phyloP scores from a whole-genome alignment of 2,329 filamentous ascomycete genomes.

The Boeremia exigua region DNA sequence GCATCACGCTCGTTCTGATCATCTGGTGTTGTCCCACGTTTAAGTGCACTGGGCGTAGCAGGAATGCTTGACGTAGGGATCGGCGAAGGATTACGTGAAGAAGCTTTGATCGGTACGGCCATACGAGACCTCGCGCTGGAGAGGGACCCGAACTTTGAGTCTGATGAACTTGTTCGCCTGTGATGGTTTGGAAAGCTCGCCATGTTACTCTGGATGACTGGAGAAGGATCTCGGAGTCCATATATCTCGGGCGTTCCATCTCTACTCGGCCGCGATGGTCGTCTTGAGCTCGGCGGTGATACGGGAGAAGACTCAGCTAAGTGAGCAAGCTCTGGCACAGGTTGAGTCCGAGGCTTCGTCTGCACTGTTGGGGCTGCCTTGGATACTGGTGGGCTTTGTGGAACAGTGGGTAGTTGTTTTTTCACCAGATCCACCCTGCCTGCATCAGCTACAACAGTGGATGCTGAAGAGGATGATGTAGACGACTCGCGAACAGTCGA shows the following conservation, averaged over 20 bases:
- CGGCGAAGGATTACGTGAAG: constrained; percentile 48
- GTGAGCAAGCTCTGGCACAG: constrained; percentile 55
- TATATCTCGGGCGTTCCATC: constrained; percentile 54
- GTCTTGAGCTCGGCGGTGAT: constrained; percentile 53
- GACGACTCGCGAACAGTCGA: constrained; percentile 72
- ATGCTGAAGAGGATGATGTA: constrained; percentile 75
- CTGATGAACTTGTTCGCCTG: constrained; percentile 58
- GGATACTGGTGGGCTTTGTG: constrained; percentile 59
- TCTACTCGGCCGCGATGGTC: constrained; percentile 54
- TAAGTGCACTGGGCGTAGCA: constrained; percentile 30
- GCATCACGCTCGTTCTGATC: constrained; percentile 43
- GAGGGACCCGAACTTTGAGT: constrained; percentile 41
- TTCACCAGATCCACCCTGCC: constrained; percentile 50
- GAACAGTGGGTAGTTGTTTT: constrained; percentile 40
- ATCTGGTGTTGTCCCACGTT: constrained; percentile 50
- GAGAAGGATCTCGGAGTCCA: constrained; percentile 55
- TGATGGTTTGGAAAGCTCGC: constrained; percentile 57
- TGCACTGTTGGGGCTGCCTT: constrained; percentile 4
- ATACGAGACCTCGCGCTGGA: constrained; percentile 30
- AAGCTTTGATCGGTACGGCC: constrained; percentile 38
- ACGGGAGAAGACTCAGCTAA: constrained; percentile 66
- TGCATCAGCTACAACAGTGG: constrained; percentile 66
- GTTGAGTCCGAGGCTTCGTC: constrained; percentile 31
- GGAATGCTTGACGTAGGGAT: constrained; percentile 42
- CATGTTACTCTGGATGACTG: constrained; percentile 64